Evolutionary conservation across 768 basidiomycete species (phyloP).

Genomic region (Dacryopinax primogenitus): DNA sequence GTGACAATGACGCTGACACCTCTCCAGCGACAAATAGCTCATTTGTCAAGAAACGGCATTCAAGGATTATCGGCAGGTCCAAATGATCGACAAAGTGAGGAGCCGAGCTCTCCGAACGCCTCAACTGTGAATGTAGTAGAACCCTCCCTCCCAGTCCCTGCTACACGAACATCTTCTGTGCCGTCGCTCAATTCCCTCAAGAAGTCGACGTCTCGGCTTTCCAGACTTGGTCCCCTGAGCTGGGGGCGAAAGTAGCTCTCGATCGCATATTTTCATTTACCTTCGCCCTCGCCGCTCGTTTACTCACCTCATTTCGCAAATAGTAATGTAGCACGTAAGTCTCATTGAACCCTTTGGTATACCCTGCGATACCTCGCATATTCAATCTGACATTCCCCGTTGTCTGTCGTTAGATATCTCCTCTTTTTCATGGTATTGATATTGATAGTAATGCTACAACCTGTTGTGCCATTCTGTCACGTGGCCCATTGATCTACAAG

Average conservation of each 20-base stretch:
- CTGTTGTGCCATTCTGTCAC: not conserved
- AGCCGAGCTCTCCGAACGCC: conserved; percentile 12
- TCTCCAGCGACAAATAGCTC: conserved; percentile 65
- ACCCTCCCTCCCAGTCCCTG: not conserved
- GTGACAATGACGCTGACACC: conserved; percentile 30
- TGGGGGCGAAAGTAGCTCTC: not conserved
- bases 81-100: conserved; percentile 32
- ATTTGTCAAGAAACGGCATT: conserved; percentile 71
- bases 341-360: not conserved
- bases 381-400: no score
- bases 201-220: conserved; percentile 1
- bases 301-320: not conserved
- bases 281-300: not conserved
- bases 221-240: not conserved
- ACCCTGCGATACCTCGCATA: conserved; percentile 3
- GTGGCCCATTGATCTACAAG: not conserved
- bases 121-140: conserved; percentile 9
- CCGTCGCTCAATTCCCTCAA: not conserved
- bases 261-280: not conserved
- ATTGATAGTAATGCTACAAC: conserved; percentile 6
- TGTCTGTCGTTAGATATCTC: not conserved
- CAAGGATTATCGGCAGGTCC: conserved; percentile 69
- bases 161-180: not conserved
- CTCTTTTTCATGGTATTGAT: conserved; percentile 1
- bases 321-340: conserved; percentile 1